Conservation (phyloP, 2,329 filamentous ascomycete genomes). For the Epichloe brachyelytri region DNA sequence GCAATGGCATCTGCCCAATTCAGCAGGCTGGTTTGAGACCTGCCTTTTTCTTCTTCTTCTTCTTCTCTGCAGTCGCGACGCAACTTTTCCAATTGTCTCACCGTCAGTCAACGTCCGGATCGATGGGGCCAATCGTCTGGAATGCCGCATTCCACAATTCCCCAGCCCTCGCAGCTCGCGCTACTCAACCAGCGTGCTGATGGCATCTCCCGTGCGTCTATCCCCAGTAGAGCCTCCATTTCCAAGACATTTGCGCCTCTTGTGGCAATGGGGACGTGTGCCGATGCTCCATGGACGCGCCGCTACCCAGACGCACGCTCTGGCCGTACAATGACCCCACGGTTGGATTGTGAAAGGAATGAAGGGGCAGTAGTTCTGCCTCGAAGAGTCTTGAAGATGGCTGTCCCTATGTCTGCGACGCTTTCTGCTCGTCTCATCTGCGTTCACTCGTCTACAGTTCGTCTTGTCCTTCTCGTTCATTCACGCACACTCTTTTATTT, state of each 20-base stretch:
- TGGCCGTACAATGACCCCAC: slow-evolving; percentile 9
- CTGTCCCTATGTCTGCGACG: slow-evolving; percentile 6
- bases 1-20: neutral
- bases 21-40: neutral
- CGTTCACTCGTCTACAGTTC: slow-evolving; percentile 1
- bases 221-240: neutral
- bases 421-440: slow-evolving; percentile 4
- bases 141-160: slow-evolving; percentile 5
- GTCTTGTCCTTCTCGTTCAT: neutral
- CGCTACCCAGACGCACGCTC: neutral
- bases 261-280: slow-evolving; percentile 13
- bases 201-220: slow-evolving; percentile 6
- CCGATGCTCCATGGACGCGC: slow-evolving; percentile 3
- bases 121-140: slow-evolving; percentile 3
- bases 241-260: slow-evolving; percentile 21
- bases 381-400: slow-evolving; percentile 18
- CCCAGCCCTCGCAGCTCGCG: slow-evolving; percentile 3
- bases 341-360: slow-evolving; percentile 20
- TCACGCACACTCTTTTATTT: slow-evolving; percentile 1
- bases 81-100: slow-evolving; percentile 2
- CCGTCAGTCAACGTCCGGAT: neutral
- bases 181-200: slow-evolving; percentile 1
- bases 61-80: neutral
- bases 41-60: neutral
- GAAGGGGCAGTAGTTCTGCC: slow-evolving; percentile 21